Percentiles rank a stretch among this genome's conserved stretches.
Evolutionary conservation across 2,329 filamentous ascomycete species (phyloP).

Genomic region (Colletotrichum caudatum): DNA sequence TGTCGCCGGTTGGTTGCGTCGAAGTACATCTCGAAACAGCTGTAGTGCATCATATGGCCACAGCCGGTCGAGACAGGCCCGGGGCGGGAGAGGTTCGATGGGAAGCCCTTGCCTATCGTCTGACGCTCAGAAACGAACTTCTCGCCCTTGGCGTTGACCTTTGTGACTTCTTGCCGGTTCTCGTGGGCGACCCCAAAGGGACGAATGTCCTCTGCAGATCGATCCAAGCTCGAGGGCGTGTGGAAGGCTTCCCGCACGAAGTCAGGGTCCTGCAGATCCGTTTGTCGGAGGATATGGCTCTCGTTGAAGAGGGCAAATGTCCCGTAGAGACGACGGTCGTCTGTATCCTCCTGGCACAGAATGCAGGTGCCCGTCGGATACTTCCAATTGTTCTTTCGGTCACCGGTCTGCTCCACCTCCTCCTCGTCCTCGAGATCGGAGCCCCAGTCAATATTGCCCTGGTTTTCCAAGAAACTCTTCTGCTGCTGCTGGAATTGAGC

Average conservation of each 20-base stretch:
- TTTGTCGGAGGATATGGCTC: conserved; percentile 88
- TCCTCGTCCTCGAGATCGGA: conserved; percentile 81
- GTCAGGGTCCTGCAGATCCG: conserved; percentile 83
- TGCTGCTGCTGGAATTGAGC: conserved; percentile 98
- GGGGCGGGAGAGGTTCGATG: conserved; percentile 71
- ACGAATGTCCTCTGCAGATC: conserved; percentile 82
- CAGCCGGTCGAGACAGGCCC: conserved; percentile 92
- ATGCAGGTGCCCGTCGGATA: conserved; percentile 96
- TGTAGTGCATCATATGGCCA: conserved; percentile 98
- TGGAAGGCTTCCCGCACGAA: conserved; percentile 86
- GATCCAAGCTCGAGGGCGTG: conserved; percentile 85
- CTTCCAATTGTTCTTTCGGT: conserved; percentile 83
- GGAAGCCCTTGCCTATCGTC: conserved; percentile 90
- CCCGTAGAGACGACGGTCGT: conserved; percentile 88
- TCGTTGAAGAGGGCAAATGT: conserved; percentile 92
- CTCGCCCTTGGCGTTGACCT: conserved; percentile 78
- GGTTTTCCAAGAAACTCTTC: conserved; percentile 91
- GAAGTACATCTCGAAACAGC: conserved; percentile 93
- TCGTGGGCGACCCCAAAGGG: conserved; percentile 93
- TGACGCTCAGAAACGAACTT: conserved; percentile 81
- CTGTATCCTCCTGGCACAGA: conserved; percentile 94
- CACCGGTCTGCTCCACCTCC: conserved; percentile 74
- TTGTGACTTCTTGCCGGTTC: conserved; percentile 82
- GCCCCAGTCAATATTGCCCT: conserved; percentile 89
- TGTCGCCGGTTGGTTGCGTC: conserved; percentile 87